Evolutionary conservation across 495 filamentous ascomycete genomes (phyloP).

Genomic region (Lasiosphaeris hirsuta): DNA sequence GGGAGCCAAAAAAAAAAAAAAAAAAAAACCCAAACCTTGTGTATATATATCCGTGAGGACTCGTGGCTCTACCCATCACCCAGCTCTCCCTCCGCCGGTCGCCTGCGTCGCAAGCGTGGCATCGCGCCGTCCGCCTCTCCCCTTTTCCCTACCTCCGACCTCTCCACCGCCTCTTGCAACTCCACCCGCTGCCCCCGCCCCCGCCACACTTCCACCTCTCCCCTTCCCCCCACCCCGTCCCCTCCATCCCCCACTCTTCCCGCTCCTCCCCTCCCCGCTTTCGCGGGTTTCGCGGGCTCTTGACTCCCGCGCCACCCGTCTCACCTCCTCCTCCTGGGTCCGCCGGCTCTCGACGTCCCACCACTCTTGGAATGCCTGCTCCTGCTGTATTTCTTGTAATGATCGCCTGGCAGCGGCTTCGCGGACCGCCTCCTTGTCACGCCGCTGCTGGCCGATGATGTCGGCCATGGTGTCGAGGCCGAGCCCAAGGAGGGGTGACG

Average conservation of each 20-base stretch:
- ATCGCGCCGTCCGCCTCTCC: constrained; percentile 3
- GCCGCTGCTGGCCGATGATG: constrained; percentile 82
- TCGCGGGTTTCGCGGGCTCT: constrained; percentile 29
- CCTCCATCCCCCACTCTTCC: constrained; percentile 25
- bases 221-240: constrained; percentile 26
- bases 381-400: constrained; percentile 88
- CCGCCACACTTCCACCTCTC: background rate
- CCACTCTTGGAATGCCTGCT: constrained; percentile 97
- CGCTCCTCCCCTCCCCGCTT: constrained; percentile 21
- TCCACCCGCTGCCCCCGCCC: background rate
- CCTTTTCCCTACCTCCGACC: background rate
- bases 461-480: constrained; percentile 61
- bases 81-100: background rate
- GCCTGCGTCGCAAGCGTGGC: background rate
- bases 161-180: background rate
- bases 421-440: constrained; percentile 75
- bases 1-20: no score
- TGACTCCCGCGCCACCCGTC: constrained; percentile 27
- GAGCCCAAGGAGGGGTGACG: constrained; percentile 60
- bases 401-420: constrained; percentile 84
- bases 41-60: constrained; percentile 9
- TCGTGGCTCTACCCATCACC: constrained; percentile 3
- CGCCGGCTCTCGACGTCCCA: constrained; percentile 89
- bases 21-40: no score
- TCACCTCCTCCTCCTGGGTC: constrained; percentile 61